Conservation (phyloP, 768 basidiomycete genomes). For the Cubamyces lactineus region DNA sequence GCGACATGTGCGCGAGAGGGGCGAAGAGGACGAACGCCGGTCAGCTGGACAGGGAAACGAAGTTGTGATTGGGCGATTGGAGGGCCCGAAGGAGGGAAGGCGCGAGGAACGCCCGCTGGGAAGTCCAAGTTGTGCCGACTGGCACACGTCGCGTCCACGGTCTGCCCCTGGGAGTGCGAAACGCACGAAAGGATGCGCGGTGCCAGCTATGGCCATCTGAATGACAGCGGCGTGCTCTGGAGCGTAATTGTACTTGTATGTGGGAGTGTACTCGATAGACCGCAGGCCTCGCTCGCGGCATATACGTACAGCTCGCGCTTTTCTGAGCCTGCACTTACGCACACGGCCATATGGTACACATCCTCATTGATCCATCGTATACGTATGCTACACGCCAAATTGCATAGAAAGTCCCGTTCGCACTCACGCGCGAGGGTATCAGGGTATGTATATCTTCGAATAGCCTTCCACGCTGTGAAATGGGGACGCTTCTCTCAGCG, state of each 20-base stretch:
- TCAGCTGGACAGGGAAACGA: constrained; percentile 4
- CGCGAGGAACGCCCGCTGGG: background rate
- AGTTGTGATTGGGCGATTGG: constrained; percentile 7
- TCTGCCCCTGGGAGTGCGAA: background rate
- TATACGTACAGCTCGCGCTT: background rate
- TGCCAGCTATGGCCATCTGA: background rate
- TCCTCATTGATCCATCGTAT: background rate
- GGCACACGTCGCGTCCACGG: background rate
- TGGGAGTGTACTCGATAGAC: constrained; percentile 9
- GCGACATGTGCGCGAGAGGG: constrained; percentile 6
- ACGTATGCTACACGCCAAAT: background rate
- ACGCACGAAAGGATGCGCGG: background rate
- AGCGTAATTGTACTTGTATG: constrained; percentile 2
- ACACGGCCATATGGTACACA: constrained; percentile 5
- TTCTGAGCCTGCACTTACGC: background rate
- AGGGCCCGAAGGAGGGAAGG: background rate
- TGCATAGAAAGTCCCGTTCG: background rate
- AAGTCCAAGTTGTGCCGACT: background rate
- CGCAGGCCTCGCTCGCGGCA: constrained; percentile 4
- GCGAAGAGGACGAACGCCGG: background rate
- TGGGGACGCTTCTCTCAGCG: background rate
- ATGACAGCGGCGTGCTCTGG: background rate
- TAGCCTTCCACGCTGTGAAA: constrained; percentile 52
- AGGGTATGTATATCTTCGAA: constrained; percentile 66
- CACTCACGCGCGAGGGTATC: background rate